Percentiles rank a stretch among this genome's conserved stretches.
phyloP scores from a whole-genome alignment of 2,329 filamentous ascomycete genomes.

The Rutstroemia sp. region DNA sequence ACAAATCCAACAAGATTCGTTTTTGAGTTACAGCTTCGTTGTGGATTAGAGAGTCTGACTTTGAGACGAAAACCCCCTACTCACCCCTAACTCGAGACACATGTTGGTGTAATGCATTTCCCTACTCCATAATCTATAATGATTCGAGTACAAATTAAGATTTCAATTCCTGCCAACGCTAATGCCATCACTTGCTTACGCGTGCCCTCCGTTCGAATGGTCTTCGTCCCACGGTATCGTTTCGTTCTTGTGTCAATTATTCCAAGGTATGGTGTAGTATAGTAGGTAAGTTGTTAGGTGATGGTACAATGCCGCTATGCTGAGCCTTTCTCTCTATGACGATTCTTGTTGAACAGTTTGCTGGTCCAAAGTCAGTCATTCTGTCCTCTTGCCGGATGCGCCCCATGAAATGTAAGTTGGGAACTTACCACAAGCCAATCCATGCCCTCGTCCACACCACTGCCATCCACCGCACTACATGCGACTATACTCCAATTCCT shows the following conservation, averaged over 20 bases:
- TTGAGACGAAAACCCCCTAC: neutral
- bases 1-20: neutral
- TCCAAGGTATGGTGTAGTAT: neutral
- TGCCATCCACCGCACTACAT: conserved; percentile 91
- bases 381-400: neutral
- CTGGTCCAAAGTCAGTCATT: conserved; percentile 16
- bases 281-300: conserved; percentile 3
- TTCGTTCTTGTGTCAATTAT: neutral
- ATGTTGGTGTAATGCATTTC: neutral
- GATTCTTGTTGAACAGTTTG: conserved; percentile 31
- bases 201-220: neutral
- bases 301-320: conserved; percentile 16
- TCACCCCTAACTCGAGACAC: neutral
- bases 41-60: neutral
- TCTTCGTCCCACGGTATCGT: neutral
- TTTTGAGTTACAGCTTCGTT: too few species aligned
- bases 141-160: neutral
- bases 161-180: neutral
- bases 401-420: neutral
- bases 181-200: neutral
- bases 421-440: conserved; percentile 73
- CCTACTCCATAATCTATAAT: neutral
- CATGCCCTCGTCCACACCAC: conserved; percentile 95
- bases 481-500: conserved; percentile 99
- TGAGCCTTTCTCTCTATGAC: neutral